Percentiles rank a stretch among this genome's conserved stretches.
These are phyloP conservation scores for Euphorbia schlechtendalii DNA, from an alignment of 441 rosid species.

Conservation along the genomic window DNA sequence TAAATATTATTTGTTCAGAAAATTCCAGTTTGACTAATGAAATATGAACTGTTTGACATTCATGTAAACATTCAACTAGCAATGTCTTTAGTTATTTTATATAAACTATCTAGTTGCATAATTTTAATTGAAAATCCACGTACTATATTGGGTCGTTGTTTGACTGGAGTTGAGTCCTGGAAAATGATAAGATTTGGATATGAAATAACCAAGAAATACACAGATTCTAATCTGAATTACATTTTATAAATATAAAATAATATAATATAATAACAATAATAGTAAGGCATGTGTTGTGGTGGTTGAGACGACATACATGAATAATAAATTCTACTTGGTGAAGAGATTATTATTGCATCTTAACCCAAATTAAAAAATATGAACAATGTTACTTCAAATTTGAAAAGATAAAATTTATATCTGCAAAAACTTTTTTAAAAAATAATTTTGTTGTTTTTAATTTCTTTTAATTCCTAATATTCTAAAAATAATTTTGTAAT, in stretches of 20 bases:
- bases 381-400: too few relatives aligned
- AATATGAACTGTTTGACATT: conserved; percentile 7
- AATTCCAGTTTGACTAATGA: background rate
- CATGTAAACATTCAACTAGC: background rate
- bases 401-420: too few relatives aligned
- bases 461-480: too few relatives aligned
- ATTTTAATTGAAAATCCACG: background rate
- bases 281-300: background rate
- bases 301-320: background rate
- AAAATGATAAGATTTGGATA: background rate
- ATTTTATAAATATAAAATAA: background rate
- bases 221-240: conserved; percentile 5
- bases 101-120: background rate
- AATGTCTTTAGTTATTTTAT: background rate
- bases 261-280: background rate
- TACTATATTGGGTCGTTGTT: background rate
- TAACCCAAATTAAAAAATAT: too few relatives aligned
- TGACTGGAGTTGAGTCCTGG: background rate
- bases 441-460: background rate
- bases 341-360: background rate
- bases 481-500: too few relatives aligned
- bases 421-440: too few relatives aligned
- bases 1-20: background rate
- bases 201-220: conserved; percentile 3
- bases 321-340: background rate